phyloP scores from a whole-genome alignment of 2,329 filamentous ascomycete genomes.

The Madurella fahalii region DNA sequence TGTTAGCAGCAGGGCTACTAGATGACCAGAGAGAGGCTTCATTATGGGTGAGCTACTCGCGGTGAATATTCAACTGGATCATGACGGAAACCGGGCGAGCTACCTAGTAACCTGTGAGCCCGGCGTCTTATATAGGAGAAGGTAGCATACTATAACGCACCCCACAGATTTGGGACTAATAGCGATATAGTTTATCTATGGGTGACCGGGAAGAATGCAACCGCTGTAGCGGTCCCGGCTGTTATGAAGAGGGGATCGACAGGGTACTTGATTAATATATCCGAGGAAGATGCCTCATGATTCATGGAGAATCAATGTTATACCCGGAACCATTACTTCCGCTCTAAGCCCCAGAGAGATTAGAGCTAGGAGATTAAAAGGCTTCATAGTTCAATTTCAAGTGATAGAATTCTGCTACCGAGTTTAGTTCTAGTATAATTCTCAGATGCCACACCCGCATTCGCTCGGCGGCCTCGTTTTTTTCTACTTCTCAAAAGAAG shows the following conservation, averaged over 20 bases:
- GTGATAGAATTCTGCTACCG: too few species aligned
- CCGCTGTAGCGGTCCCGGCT: background rate
- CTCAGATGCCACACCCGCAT: too few species aligned
- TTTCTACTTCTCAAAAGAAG: too few species aligned
- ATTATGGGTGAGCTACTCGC: background rate
- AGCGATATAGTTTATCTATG: background rate
- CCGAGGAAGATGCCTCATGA: background rate
- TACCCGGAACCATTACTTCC: background rate
- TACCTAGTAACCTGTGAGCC: too few species aligned
- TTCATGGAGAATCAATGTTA: background rate
- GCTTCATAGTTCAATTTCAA: too few species aligned
- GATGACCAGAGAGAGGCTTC: background rate
- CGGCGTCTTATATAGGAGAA: too few species aligned
- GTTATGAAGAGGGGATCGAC: background rate
- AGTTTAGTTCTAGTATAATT: too few species aligned
- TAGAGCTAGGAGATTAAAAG: too few species aligned
- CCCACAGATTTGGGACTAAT: background rate
- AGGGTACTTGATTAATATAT: slow-evolving; percentile 1
- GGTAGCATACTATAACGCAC: background rate
- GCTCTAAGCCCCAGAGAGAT: background rate
- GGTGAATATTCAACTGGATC: too few species aligned
- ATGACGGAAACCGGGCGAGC: too few species aligned
- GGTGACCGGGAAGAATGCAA: background rate
- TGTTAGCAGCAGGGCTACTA: slow-evolving; percentile 15
- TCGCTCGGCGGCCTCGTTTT: too few species aligned